phyloP scores from a whole-genome alignment of 1,284 basidiomycete genomes.

The Malassezia globosa region DNA sequence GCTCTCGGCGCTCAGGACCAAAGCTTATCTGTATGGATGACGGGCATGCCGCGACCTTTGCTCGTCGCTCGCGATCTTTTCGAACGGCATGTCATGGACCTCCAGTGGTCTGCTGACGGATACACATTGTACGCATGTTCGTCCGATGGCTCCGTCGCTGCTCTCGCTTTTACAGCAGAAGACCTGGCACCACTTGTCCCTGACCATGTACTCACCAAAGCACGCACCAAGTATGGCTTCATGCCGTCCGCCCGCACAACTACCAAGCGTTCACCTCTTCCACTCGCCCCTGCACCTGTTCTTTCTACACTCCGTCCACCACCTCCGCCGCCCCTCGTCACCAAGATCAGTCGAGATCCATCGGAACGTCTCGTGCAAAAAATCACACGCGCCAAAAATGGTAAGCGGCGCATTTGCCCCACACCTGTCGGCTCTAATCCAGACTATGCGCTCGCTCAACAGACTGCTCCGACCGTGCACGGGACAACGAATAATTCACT shows the following conservation, averaged over 20 bases:
- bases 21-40: conserved; percentile 28
- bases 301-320: background rate
- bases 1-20: conserved; percentile 31
- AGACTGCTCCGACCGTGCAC: too few relatives aligned
- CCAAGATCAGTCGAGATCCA: conserved; percentile 4
- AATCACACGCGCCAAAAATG: conserved; percentile 48
- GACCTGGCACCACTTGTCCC: conserved; percentile 76
- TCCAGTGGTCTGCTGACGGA: conserved; percentile 77
- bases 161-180: conserved; percentile 65
- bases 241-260: conserved; percentile 14
- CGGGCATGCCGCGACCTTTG: conserved; percentile 69
- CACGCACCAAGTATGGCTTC: conserved; percentile 26
- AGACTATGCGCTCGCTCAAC: background rate
- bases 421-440: conserved; percentile 25
- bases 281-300: conserved; percentile 4
- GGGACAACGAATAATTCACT: too few relatives aligned
- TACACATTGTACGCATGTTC: conserved; percentile 85
- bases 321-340: conserved; percentile 11
- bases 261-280: background rate
- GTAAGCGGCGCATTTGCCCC: conserved; percentile 60
- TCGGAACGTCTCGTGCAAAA: conserved; percentile 37
- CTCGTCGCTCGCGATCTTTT: conserved; percentile 89
- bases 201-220: conserved; percentile 51
- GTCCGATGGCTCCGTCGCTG: conserved; percentile 84
- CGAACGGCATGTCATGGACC: conserved; percentile 83